These are phyloP conservation scores for Xylaria scruposa DNA, from an alignment of 495 filamentous ascomycete genomes.

Conservation along the genomic window DNA sequence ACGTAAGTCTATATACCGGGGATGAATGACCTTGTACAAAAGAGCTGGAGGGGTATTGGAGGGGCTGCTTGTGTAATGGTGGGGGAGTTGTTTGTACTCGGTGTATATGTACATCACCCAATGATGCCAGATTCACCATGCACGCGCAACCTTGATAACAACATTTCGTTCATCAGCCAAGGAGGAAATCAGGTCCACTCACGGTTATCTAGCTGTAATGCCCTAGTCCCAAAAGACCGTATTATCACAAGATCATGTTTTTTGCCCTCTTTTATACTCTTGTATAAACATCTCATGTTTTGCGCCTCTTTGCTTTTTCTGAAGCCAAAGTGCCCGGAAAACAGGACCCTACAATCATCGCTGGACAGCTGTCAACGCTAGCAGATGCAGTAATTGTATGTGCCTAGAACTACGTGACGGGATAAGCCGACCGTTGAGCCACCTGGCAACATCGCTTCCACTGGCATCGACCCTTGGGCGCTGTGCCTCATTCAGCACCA, in stretches of 20 bases:
- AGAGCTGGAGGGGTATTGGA: conserved; percentile 18
- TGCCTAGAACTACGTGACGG: not conserved
- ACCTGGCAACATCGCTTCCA: conserved; percentile 37
- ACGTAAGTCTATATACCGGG: not conserved
- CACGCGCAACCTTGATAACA: conserved; percentile 18
- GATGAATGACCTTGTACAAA: not conserved
- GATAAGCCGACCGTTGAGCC: conserved; percentile 35
- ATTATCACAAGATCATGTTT: conserved; percentile 14
- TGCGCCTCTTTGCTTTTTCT: not conserved
- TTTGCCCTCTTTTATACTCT: not conserved
- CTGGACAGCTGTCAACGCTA: conserved; percentile 1
- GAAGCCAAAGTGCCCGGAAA: not conserved
- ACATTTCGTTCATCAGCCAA: not conserved
- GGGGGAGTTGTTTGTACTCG: not conserved
- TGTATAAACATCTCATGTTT: not conserved
- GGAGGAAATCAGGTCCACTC: conserved; percentile 13
- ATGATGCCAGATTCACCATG: conserved; percentile 26
- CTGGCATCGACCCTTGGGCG: not conserved
- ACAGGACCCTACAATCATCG: not conserved
- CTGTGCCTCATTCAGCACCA: not conserved
- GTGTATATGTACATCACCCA: not conserved
- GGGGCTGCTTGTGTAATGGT: not conserved
- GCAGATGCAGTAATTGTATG: not conserved
- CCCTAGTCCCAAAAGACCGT: conserved; percentile 14
- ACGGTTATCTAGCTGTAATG: not conserved